Evolutionary conservation across 2,329 filamentous ascomycete species (phyloP).

Genomic region (Cyphellophora europaea): DNA sequence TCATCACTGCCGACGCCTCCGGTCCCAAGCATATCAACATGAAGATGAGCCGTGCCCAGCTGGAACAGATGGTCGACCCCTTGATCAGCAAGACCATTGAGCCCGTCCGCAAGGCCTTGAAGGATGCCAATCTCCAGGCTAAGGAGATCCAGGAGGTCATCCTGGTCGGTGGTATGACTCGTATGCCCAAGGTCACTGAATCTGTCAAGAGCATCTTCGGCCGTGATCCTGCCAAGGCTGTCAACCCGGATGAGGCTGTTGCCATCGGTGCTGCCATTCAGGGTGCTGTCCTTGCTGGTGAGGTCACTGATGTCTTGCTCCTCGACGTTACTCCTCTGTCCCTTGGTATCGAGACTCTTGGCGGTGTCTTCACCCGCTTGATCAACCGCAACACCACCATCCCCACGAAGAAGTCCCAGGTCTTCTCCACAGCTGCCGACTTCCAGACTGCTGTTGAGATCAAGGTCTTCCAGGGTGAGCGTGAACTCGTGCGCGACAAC

Average conservation of each 20-base stretch:
- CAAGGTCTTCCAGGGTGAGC: conserved; percentile 99
- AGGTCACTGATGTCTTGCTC: conserved; percentile 90
- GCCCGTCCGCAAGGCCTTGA: conserved; percentile 90
- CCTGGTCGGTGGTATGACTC: conserved; percentile 97
- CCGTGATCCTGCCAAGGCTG: conserved; percentile 91
- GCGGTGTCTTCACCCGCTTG: conserved; percentile 93
- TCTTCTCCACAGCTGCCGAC: conserved; percentile 94
- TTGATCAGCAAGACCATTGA: conserved; percentile 80
- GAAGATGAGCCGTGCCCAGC: conserved; percentile 85
- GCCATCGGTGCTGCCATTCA: conserved; percentile 96
- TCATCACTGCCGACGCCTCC: conserved; percentile 92
- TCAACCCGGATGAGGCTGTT: conserved; percentile 97
- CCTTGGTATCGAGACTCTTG: conserved; percentile 95
- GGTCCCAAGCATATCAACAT: conserved; percentile 98
- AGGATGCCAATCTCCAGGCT: conserved; percentile 83
- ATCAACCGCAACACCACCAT: conserved; percentile 99
- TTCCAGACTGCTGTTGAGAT: conserved; percentile 99
- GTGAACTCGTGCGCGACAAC: conserved; percentile 97
- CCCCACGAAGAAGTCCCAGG: conserved; percentile 97
- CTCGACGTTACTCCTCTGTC: conserved; percentile 94
- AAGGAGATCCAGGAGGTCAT: conserved; percentile 98
- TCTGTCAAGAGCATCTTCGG: conserved; percentile 96
- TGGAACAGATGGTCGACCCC: conserved; percentile 86
- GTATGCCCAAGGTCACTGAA: conserved; percentile 97
- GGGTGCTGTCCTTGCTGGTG: conserved; percentile 90